These are phyloP conservation scores for Salix udensis DNA, from an alignment of 345 rosid species.

Conservation along the genomic window DNA sequence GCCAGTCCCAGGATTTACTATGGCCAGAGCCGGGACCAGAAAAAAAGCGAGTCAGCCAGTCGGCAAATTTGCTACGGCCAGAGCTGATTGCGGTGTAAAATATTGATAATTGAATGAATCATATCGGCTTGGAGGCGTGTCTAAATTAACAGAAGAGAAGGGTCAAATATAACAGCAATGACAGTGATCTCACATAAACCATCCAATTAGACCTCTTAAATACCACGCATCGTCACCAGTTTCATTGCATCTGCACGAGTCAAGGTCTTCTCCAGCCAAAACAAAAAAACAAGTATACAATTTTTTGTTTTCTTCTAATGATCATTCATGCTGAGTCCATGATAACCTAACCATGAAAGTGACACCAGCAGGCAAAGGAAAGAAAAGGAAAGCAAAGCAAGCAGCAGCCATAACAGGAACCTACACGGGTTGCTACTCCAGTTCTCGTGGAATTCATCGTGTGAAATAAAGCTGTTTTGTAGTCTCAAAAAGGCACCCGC, in stretches of 20 bases:
- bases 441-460: background rate
- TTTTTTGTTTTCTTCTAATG: background rate
- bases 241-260: conserved; percentile 3
- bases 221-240: too few species aligned
- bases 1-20: too few species aligned
- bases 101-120: too few species aligned
- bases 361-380: background rate
- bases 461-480: background rate
- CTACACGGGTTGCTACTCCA: background rate
- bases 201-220: too few species aligned
- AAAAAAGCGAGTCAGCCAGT: too few species aligned
- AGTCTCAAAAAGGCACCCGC: background rate
- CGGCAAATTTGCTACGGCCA: too few species aligned
- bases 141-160: too few species aligned
- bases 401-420: background rate
- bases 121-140: too few species aligned
- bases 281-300: background rate
- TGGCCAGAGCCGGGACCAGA: too few species aligned
- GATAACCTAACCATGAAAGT: background rate
- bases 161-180: too few species aligned
- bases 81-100: too few species aligned
- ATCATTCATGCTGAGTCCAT: background rate
- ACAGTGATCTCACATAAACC: too few species aligned
- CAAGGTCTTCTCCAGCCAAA: background rate
- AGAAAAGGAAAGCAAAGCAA: background rate